These are phyloP conservation scores for Neurospora cerealis DNA, from an alignment of 495 filamentous ascomycete species.

Conservation along the genomic window DNA sequence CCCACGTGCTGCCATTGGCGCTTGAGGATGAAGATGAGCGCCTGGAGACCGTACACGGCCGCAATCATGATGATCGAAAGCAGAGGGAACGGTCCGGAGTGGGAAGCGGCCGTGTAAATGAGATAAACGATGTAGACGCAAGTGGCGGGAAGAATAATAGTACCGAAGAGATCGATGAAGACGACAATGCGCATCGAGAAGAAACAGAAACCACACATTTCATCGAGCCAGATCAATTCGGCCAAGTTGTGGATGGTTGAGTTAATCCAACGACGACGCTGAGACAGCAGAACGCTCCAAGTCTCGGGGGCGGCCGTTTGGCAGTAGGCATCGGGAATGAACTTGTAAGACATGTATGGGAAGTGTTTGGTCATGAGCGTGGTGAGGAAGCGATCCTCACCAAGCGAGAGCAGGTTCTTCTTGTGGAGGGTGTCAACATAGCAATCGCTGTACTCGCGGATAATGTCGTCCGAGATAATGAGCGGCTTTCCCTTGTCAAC, in stretches of 20 bases:
- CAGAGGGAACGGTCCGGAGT: constrained; percentile 68
- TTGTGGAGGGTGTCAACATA: constrained; percentile 93
- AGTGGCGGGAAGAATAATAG: constrained; percentile 84
- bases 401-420: constrained; percentile 91
- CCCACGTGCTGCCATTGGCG: constrained; percentile 96
- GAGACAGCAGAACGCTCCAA: constrained; percentile 86
- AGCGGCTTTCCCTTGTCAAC: constrained; percentile 85
- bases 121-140: constrained; percentile 85
- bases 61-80: constrained; percentile 84
- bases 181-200: constrained; percentile 99
- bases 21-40: constrained; percentile 89
- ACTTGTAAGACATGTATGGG: constrained; percentile 92
- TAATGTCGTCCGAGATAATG: constrained; percentile 79
- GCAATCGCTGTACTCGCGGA: constrained; percentile 79
- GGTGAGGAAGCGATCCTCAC: constrained; percentile 95
- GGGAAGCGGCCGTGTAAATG: constrained; percentile 65
- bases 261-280: constrained; percentile 97
- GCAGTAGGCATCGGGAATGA: constrained; percentile 84
- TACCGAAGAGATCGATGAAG: constrained; percentile 88
- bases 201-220: constrained; percentile 97
- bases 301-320: constrained; percentile 87
- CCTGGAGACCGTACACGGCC: constrained; percentile 89
- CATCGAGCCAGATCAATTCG: constrained; percentile 76
- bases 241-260: constrained; percentile 93
- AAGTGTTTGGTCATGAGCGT: constrained; percentile 98